Base-by-base conservation (phyloP, 2,329 filamentous ascomycete species). In the Diaporthe batatas region DNA sequence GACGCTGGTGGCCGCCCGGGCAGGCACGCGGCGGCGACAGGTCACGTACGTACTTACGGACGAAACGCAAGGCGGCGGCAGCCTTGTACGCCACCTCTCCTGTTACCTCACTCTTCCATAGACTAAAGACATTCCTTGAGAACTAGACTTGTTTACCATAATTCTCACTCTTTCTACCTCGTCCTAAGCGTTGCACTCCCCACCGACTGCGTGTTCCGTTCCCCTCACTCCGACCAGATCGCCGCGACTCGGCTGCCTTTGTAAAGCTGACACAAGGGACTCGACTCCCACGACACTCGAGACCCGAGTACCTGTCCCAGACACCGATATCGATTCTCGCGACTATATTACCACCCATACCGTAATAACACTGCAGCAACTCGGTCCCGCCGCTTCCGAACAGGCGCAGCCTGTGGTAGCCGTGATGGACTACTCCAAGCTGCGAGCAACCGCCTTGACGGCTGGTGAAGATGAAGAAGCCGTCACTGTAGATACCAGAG, bases 401-500 rank as follows among this genome's bases (percentile, higher is more conserved):
- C 55, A 57, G 62, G 68, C 68, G 21, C 53, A 12, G 49, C 68
- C 44, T 67, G 68, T 55, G 23, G 29, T 29, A 21, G 44, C 59
- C 14, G 16, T 77, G 42, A 94, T 94, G 91, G 91, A 94, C 81
- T 92, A 92, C 79, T 89, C 91, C 47, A 90, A 92, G 79, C 87
- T 99, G 76, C 93, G 94, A 79, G 95, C 96, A 77, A 93, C 94
- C 78, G 96, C 96, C 34, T 90, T 99, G 85, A 91, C 89, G 72
- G 92, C 94, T 72, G 94, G 94, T 76, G 93, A 95, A 74, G 94
- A 97, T 78, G 96, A 98, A 82, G 96, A 98, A 83, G 96, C 96
- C 54, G 96, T 99, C 72, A 99, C 96, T 0, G 96, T 99, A 79
- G 98, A 99, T 80, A 99, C 96, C 64, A 90, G 97, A 79, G 96